Base-by-base conservation (phyloP, 2,329 filamentous ascomycete genomes). In the Aspergillus sp. region DNA sequence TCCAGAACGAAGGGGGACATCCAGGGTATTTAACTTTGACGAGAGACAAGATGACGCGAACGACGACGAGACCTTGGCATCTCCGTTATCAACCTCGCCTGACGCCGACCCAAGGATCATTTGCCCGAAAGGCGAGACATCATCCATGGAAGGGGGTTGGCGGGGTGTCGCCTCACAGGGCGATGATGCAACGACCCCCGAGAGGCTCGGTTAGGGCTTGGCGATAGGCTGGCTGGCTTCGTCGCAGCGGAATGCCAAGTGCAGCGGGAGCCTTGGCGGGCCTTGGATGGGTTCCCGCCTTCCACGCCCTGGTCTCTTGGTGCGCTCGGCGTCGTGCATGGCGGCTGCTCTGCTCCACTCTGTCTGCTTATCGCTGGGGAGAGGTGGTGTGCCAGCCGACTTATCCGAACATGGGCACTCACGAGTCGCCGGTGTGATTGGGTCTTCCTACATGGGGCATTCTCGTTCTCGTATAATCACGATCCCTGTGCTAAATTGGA, bases 221-320 rank as follows among this genome's bases (percentile, higher is more conserved):
- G 32, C 17, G 14, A 8, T 16, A 20, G 3, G 2, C 19, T 58
- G 49, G 56, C 55, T 60, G 45, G 55, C 20, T 10, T 17, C 42
- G 42, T 40, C 32, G 55, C 51, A 50, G 57, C 58, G 58, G 58
- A 60, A 53, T 47, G 58, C 58, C 60, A 60, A 62, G 56, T 4
- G 17, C 45, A 51, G 56, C 50, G 53, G 54, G 58, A 57, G 51
- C n/a, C 60, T 60, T 60, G 60, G 58, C 58, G 13, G 30, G 33
- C 47, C 45, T 52, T 41, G 52, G 38, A 13, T 26, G 41, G 52
- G 45, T 52, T 46, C 48, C 50, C 50, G 49, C 58, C 50, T 47
- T 16, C 26, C 40, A 38, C 41, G 22, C 42, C 40, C 45, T 53
- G 49, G 50, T 30, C 49, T 49, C 38, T 47, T 55, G 47, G 49